These are phyloP conservation scores for Phaeophleospora eucalypticola DNA, from an alignment of 2,329 filamentous ascomycete genomes.

Conservation along the genomic window DNA sequence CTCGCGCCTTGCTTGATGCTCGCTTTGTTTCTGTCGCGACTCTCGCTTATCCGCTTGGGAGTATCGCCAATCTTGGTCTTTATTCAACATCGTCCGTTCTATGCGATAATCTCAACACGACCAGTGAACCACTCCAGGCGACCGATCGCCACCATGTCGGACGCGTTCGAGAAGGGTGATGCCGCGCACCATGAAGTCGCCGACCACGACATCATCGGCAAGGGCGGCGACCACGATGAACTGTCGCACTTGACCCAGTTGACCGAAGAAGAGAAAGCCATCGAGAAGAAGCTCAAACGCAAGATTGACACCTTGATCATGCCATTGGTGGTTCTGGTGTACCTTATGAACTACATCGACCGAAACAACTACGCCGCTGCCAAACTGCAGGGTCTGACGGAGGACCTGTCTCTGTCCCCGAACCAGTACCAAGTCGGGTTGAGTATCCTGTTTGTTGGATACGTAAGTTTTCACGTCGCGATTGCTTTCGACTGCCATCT, in stretches of 20 bases:
- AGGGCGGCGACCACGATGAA: conserved; percentile 19
- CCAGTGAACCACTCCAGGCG: background rate
- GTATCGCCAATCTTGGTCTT: background rate
- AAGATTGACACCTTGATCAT: conserved; percentile 69
- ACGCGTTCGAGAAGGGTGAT: conserved; percentile 18
- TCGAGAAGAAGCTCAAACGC: conserved; percentile 57
- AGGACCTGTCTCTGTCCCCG: conserved; percentile 54
- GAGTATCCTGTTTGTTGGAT: conserved; percentile 59
- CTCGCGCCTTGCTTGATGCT: background rate
- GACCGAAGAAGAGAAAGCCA: conserved; percentile 29
- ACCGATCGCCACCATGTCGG: conserved; percentile 2
- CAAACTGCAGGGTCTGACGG: conserved; percentile 60
- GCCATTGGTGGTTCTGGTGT: conserved; percentile 66
- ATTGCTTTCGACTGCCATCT: background rate
- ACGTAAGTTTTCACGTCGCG: conserved; percentile 37
- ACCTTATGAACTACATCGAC: conserved; percentile 34
- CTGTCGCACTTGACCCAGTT: conserved; percentile 25
- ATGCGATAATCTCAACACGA: background rate
- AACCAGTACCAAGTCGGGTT: conserved; percentile 59
- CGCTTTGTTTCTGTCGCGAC: background rate
- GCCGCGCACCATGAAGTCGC: conserved; percentile 24
- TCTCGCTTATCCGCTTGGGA: background rate
- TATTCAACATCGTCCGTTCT: too few species aligned
- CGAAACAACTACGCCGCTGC: conserved; percentile 62
- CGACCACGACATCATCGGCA: conserved; percentile 24